Percentiles rank a stretch among this genome's conserved stretches.
Evolutionary conservation across 2,329 filamentous ascomycete species (phyloP).

Genomic region (Tolypocladium guangdongense): DNA sequence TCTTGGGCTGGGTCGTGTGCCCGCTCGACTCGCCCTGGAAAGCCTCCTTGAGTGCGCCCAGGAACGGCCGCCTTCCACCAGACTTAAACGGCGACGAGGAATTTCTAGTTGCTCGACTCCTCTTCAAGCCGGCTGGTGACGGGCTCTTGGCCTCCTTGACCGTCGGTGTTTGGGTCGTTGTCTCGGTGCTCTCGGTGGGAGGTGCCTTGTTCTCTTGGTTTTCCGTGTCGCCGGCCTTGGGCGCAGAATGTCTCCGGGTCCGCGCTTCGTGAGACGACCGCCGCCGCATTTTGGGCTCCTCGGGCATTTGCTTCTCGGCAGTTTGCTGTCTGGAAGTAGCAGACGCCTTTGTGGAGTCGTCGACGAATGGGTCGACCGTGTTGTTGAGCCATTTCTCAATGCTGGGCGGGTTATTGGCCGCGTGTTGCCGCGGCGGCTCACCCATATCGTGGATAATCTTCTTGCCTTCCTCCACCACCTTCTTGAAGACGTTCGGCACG

Average conservation of each 20-base stretch:
- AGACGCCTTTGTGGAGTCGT: slow-evolving; percentile 14
- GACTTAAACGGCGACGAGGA: slow-evolving; percentile 37
- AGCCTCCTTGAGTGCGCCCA: slow-evolving; percentile 49
- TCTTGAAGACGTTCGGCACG: slow-evolving; percentile 53
- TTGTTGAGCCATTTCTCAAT: slow-evolving; percentile 56
- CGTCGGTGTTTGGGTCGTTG: slow-evolving; percentile 11
- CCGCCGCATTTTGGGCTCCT: background rate
- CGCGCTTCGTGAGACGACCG: slow-evolving; percentile 1
- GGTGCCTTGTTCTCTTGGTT: slow-evolving; percentile 2
- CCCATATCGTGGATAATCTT: slow-evolving; percentile 53
- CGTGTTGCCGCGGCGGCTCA: slow-evolving; percentile 40
- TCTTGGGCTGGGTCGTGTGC: slow-evolving; percentile 31
- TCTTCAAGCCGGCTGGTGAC: slow-evolving; percentile 34
- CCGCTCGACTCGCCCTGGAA: slow-evolving; percentile 50
- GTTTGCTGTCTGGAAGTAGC: background rate
- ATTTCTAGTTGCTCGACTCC: slow-evolving; percentile 44
- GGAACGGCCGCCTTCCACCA: slow-evolving; percentile 37
- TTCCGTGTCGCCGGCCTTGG: slow-evolving; percentile 1
- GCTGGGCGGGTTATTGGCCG: slow-evolving; percentile 45
- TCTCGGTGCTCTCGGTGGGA: slow-evolving; percentile 1
- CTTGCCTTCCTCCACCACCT: slow-evolving; percentile 52
- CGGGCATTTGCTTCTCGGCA: background rate
- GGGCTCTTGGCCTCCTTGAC: slow-evolving; percentile 16
- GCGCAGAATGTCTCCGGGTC: background rate
- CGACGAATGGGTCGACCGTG: slow-evolving; percentile 52